phyloP scores from a whole-genome alignment of 192 early-diverging fungal species.

The Allomyces macrogynus region DNA sequence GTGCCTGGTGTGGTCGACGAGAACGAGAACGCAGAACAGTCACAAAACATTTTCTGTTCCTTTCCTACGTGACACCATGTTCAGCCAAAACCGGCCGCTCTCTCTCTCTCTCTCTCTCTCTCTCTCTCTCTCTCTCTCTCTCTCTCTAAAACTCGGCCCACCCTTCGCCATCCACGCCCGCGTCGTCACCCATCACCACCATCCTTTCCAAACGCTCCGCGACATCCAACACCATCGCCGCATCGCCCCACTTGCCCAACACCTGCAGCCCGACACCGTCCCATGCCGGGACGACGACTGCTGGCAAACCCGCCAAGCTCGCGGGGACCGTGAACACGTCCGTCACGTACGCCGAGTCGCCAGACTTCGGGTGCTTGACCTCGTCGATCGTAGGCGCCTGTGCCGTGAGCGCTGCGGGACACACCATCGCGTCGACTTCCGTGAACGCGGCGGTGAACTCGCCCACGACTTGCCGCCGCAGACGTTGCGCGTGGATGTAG shows the following conservation, averaged over 20 bases:
- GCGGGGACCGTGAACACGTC: slow-evolving; percentile 82
- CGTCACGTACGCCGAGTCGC: slow-evolving; percentile 44
- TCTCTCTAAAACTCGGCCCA: too few relatives aligned
- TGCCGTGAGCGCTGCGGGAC: slow-evolving; percentile 49
- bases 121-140: too few relatives aligned
- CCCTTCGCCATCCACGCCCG: not conserved
- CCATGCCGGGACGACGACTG: slow-evolving; percentile 5
- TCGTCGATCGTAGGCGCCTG: slow-evolving; percentile 34
- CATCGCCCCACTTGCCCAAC: slow-evolving; percentile 67
- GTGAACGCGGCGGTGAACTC: not conserved
- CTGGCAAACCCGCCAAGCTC: slow-evolving; percentile 52
- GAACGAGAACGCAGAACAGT: not conserved
- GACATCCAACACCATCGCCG: slow-evolving; percentile 31
- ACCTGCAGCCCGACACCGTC: slow-evolving; percentile 47
- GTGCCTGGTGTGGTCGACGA: too few relatives aligned
- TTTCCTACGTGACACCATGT: not conserved
- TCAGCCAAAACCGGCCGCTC: too few relatives aligned
- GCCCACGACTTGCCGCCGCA: not conserved
- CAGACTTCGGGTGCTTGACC: slow-evolving; percentile 10
- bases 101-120: too few relatives aligned
- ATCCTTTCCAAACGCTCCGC: slow-evolving; percentile 14
- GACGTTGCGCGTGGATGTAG: not conserved
- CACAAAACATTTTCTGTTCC: not conserved
- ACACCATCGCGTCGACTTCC: slow-evolving; percentile 53
- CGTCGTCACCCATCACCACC: not conserved